These are phyloP conservation scores for Suaeda aralocaspica DNA, from an alignment of 148 eudicot species.

Conservation along the genomic window DNA sequence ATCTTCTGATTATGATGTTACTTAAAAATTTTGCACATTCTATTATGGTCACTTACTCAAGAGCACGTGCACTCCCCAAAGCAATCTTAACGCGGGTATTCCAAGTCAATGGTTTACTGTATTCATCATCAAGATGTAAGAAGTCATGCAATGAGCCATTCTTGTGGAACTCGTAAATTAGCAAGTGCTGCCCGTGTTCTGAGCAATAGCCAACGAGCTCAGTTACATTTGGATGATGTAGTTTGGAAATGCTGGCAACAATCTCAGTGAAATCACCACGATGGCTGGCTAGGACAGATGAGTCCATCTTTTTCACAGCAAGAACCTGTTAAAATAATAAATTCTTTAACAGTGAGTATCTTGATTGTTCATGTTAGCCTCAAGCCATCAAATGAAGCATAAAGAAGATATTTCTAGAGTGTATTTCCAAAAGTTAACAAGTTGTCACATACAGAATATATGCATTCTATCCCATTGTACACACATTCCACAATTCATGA, in stretches of 20 bases:
- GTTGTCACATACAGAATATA: neutral
- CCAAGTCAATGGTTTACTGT: conserved; percentile 82
- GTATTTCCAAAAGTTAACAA: neutral
- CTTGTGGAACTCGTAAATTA: conserved; percentile 72
- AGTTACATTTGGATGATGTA: conserved; percentile 77
- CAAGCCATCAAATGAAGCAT: neutral
- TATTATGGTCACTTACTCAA: conserved; percentile 65
- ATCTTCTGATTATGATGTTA: neutral
- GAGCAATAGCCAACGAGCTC: conserved; percentile 93
- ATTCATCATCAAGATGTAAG: conserved; percentile 79
- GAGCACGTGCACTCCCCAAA: conserved; percentile 93
- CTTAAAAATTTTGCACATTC: neutral
- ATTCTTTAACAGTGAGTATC: conserved; percentile 11
- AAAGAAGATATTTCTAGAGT: neutral
- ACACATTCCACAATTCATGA: neutral
- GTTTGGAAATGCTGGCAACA: conserved; percentile 63
- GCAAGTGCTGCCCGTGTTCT: conserved; percentile 87
- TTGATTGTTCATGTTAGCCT: conserved; percentile 8
- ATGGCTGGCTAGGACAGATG: conserved; percentile 51
- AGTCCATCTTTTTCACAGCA: conserved; percentile 88
- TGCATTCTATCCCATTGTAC: neutral
- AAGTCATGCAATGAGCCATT: conserved; percentile 84
- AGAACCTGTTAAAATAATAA: conserved; percentile 48
- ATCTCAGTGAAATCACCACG: conserved; percentile 69
- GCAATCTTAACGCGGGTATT: conserved; percentile 94